Percentiles rank a stretch among this genome's conserved stretches.
phyloP scores from a whole-genome alignment of 768 basidiomycete genomes.

The Termitomyces heimii region DNA sequence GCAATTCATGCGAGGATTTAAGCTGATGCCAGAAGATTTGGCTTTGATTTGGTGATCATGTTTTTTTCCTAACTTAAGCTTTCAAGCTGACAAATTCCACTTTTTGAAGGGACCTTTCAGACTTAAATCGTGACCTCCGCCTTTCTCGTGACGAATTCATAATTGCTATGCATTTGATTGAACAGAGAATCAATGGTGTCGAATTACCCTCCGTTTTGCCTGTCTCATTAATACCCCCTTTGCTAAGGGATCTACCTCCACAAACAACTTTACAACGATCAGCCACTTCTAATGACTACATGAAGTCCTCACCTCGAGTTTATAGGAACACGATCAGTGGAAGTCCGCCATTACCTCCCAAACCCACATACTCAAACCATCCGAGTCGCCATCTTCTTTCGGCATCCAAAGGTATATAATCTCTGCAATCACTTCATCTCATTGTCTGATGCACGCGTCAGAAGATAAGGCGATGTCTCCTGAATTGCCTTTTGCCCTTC shows the following conservation, averaged over 20 bases:
- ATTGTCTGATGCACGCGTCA: not conserved
- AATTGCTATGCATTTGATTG: slow-evolving; percentile 30
- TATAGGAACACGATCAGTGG: not conserved
- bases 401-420: not conserved
- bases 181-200: slow-evolving; percentile 23
- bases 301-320: not conserved
- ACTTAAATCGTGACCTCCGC: slow-evolving; percentile 26
- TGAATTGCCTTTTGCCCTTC: not conserved
- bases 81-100: not conserved
- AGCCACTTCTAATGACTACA: not conserved
- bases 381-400: not conserved
- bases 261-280: slow-evolving; percentile 3
- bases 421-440: not conserved
- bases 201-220: slow-evolving; percentile 27
- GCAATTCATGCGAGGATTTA: slow-evolving; percentile 26
- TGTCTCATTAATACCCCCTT: slow-evolving; percentile 25
- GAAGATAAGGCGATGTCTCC: not conserved
- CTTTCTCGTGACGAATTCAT: slow-evolving; percentile 32
- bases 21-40: slow-evolving; percentile 26
- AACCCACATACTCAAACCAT: slow-evolving; percentile 5
- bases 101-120: slow-evolving; percentile 26
- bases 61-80: not conserved
- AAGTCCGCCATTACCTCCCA: slow-evolving; percentile 9
- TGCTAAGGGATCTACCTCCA: slow-evolving; percentile 10
- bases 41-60: slow-evolving; percentile 30